Evolutionary conservation across 768 basidiomycete species (phyloP), one percentile per base, ranked within the genome.

Genomic region (Mycena albidolilacea): DNA sequence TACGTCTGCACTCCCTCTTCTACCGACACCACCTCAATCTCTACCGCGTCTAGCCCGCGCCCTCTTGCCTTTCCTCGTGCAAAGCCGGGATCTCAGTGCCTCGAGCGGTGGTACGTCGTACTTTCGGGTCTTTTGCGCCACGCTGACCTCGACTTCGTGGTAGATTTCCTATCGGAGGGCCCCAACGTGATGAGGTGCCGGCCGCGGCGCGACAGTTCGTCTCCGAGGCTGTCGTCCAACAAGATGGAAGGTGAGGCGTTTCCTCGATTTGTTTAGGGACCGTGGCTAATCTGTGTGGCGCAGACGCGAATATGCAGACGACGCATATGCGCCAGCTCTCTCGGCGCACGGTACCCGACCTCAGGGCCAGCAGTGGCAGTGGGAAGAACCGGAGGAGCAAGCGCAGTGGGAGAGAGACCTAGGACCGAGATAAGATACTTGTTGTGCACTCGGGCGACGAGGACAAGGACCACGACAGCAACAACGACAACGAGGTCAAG

Each of bases 381-480:
- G 30, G 4, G 30, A 30, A 30, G 58, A 71, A 68, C 59, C 15
- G 46, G 50, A 71, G 38, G 65, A 67, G 70, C 58, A 60, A 55
- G 52, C 61, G 21, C 59, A 63, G 66, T 23, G 37, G 54, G 46
- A 63, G 46, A 23, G 23, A 64, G 61, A 41, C 17, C 23, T 5
- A 67, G 0, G 64, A 63, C 5, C 41, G 67, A 52, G 71, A 72
- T 54, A 72, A 65, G 64, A 67, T 75, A 30, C 67, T 75, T 14
- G 70, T 75, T 6, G 75, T 72, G 6, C 64, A 67, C 30, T 41
- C 70, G 61, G 75, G 72, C 44, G 71, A 69, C 43, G 70, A 75
- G 50, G 71, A 75, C 52, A 59, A 48, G 50, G 21, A 30, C 30
- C 2, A 30, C 30, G 23, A 23, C 23, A 23, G 2, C 23, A 0